phyloP scores from a whole-genome alignment of 192 early-diverging fungal species.

The Backusella westeae region DNA sequence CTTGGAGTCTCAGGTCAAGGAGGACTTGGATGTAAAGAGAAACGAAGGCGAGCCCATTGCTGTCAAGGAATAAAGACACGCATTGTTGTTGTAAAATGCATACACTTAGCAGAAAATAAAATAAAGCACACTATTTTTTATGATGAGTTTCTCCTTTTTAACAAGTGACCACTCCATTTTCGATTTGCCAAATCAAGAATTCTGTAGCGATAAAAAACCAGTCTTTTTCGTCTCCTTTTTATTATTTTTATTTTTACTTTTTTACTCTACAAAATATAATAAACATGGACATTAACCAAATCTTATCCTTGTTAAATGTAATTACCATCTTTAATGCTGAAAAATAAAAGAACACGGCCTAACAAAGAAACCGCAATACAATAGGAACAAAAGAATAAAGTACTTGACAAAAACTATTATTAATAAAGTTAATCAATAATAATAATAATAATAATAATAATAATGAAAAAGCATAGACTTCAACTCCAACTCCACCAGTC shows the following conservation, averaged over 20 bases:
- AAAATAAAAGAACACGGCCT: neutral
- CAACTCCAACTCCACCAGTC: neutral
- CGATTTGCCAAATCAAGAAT: too few relatives aligned
- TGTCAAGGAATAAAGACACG: neutral
- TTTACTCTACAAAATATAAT: neutral
- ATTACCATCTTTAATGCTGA: neutral
- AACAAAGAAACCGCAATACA: neutral
- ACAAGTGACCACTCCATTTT: too few relatives aligned
- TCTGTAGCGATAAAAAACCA: too few relatives aligned
- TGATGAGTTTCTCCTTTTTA: too few relatives aligned
- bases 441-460: too few relatives aligned
- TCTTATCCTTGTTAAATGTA: constrained; percentile 18
- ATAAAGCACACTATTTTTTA: neutral
- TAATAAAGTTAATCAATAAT: neutral
- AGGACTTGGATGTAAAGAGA: constrained; percentile 50
- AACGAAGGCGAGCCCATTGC: constrained; percentile 11
- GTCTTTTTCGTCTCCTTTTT: neutral
- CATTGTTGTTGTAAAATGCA: too few relatives aligned
- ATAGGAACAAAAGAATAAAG: neutral
- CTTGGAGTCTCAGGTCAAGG: constrained; percentile 63
- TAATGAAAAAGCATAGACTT: neutral
- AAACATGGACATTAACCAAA: constrained; percentile 17
- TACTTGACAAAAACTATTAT: neutral
- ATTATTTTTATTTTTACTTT: neutral
- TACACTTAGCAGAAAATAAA: neutral